phyloP scores from a whole-genome alignment of 257 asterid genomes.

The Plantago elongata region DNA sequence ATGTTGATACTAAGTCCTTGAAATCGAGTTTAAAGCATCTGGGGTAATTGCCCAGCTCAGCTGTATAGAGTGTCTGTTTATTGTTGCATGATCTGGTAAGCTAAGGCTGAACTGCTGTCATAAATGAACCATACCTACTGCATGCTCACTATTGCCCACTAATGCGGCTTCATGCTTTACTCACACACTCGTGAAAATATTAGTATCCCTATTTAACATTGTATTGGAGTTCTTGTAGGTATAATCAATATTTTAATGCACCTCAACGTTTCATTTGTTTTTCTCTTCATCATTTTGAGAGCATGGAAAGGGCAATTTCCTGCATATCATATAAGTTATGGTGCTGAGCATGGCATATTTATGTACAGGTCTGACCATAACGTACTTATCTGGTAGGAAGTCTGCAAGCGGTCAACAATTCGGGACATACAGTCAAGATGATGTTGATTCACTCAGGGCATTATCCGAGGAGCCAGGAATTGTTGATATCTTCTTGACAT shows the following conservation, averaged over 20 bases:
- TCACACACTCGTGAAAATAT: too few relatives aligned
- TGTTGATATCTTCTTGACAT: conserved; percentile 85
- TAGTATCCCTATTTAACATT: too few relatives aligned
- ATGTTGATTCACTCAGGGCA: conserved; percentile 91
- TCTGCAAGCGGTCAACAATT: conserved; percentile 58
- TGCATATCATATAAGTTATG: conserved; percentile 5
- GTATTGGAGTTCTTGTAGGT: too few relatives aligned
- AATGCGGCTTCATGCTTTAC: too few relatives aligned
- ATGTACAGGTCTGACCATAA: conserved; percentile 68
- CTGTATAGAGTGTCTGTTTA: too few relatives aligned
- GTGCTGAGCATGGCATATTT: conserved; percentile 25
- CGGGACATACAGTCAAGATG: conserved; percentile 83
- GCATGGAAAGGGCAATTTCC: conserved; percentile 2
- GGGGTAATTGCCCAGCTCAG: too few relatives aligned
- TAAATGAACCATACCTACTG: too few relatives aligned
- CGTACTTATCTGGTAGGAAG: conserved; percentile 81
- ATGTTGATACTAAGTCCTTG: not conserved
- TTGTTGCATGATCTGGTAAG: not conserved
- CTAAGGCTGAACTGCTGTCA: not conserved
- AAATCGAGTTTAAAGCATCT: not conserved
- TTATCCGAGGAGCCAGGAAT: conserved; percentile 80
- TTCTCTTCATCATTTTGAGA: too few relatives aligned
- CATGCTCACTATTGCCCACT: too few relatives aligned
- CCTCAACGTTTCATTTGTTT: too few relatives aligned
- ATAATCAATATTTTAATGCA: too few relatives aligned